Conservation (phyloP, 2,329 filamentous ascomycete genomes). For the Arthrocladium fulminans region DNA sequence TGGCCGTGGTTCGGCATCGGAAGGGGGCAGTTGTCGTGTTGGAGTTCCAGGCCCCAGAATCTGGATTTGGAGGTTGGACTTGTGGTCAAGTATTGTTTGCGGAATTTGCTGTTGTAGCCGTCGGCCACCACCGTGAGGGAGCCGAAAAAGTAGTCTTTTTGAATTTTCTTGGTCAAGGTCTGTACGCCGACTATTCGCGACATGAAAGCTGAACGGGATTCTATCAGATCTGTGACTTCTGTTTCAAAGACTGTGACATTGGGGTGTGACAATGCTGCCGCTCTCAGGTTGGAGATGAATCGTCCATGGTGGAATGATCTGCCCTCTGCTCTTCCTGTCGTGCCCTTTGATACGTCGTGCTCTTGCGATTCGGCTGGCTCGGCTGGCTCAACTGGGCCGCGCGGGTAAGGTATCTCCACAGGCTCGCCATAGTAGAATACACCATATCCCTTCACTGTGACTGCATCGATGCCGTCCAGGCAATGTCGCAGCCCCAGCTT, state of each 20-base stretch:
- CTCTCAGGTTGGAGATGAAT: slow-evolving; percentile 75
- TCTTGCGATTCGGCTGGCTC: slow-evolving; percentile 10
- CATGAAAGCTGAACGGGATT: slow-evolving; percentile 44
- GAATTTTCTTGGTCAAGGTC: slow-evolving; percentile 54
- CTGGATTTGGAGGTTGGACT: slow-evolving; percentile 67
- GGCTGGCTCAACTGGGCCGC: slow-evolving; percentile 33
- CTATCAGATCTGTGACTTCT: slow-evolving; percentile 68
- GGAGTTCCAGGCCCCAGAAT: slow-evolving; percentile 85
- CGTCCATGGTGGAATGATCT: slow-evolving; percentile 87
- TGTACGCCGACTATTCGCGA: slow-evolving; percentile 76
- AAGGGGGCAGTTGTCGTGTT: slow-evolving; percentile 64
- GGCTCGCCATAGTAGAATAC: slow-evolving; percentile 70
- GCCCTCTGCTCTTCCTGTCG: slow-evolving; percentile 55
- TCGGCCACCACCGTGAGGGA: slow-evolving; percentile 82
- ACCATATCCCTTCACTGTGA: slow-evolving; percentile 76
- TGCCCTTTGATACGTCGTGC: slow-evolving; percentile 25
- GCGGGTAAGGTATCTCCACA: slow-evolving; percentile 71
- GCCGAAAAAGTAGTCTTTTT: slow-evolving; percentile 74
- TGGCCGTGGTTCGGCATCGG: slow-evolving; percentile 70
- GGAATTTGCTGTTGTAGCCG: slow-evolving; percentile 86
- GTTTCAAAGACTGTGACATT: slow-evolving; percentile 91
- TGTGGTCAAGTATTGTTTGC: slow-evolving; percentile 63
- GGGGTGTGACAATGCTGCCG: slow-evolving; percentile 61
- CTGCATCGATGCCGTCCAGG: slow-evolving; percentile 78
- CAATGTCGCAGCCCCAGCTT: slow-evolving; percentile 73